Percentiles rank a stretch among this genome's conserved stretches.
These are phyloP conservation scores for Basidiobolus meristosporus DNA, from an alignment of 371 early-diverging fungal genomes.

Conservation along the genomic window DNA sequence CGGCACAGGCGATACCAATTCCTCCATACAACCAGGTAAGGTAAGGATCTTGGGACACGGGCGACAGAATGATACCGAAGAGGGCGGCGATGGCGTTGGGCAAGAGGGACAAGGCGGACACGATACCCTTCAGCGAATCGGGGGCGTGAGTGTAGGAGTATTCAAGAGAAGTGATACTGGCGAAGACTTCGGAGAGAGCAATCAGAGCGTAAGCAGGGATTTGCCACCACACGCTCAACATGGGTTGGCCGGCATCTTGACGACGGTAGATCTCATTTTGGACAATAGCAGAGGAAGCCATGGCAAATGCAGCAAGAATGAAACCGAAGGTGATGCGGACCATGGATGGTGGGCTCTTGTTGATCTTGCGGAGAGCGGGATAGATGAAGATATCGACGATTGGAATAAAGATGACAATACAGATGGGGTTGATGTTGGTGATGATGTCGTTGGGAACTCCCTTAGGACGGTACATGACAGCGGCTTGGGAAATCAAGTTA, in stretches of 20 bases:
- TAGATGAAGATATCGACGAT: slow-evolving; percentile 43
- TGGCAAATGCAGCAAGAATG: slow-evolving; percentile 31
- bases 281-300: slow-evolving; percentile 49
- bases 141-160: slow-evolving; percentile 62
- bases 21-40: slow-evolving; percentile 40
- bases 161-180: slow-evolving; percentile 55
- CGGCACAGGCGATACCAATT: slow-evolving; percentile 19
- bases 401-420: slow-evolving; percentile 47
- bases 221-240: slow-evolving; percentile 38
- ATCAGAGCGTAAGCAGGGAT: slow-evolving; percentile 45
- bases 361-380: slow-evolving; percentile 36
- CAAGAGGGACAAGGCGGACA: slow-evolving; percentile 47
- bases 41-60: slow-evolving; percentile 41
- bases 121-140: slow-evolving; percentile 47
- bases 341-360: slow-evolving; percentile 40
- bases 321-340: slow-evolving; percentile 53
- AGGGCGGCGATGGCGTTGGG: slow-evolving; percentile 43
- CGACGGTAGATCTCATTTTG: slow-evolving; percentile 40
- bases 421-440: slow-evolving; percentile 24
- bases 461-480: slow-evolving; percentile 30
- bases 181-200: slow-evolving; percentile 30
- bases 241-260: slow-evolving; percentile 10
- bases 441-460: slow-evolving; percentile 31
- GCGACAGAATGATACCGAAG: slow-evolving; percentile 40
- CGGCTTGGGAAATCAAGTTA: slow-evolving; percentile 51